Evolutionary conservation across 2,329 filamentous ascomycete genomes (phyloP), one percentile per base, ranked within the genome.

Genomic region (Geosmithia putterillii): DNA sequence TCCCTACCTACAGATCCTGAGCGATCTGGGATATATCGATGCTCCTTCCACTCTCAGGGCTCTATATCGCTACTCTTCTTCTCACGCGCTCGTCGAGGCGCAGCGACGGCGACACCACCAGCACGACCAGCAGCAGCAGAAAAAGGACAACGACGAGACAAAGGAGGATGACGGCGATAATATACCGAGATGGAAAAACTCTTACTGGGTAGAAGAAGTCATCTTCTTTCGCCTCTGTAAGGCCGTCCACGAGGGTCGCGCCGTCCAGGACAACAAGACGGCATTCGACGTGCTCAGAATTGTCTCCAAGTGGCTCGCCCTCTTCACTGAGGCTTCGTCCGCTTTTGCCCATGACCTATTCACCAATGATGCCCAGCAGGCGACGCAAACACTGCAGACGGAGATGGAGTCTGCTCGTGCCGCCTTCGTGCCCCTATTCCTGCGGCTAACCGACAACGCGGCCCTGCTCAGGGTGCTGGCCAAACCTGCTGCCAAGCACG

Each of bases 211-310:
- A 0, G 92, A 98, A 58, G 95, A 95, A 64, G 81, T 92, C 42
- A 86, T 96, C 62, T 83, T 95, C 55, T 94, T 95, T 60, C 81
- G 89, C 3, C 87, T 98, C 42, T 86, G 87, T 2, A 95, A 94
- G 62, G 84, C 82, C 0, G 88, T 96, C 42, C 83, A 70, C 2
- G 65, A 74, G 40, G 74, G 70, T 0, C 60, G 56, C 1, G 69
- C 66, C 2, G 72, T 78, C 40, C 61, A 57, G 45, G 64, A 63
- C 20, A 53, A 60, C 15, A 57, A 65, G 22, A 67, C 73, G n/a
- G 73, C 70, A 0, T 51, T 78, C 8, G 63, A 70, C 18, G 57
- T 78, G 34, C 65, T 71, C 20, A 60, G 61, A 43, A 57, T 71
- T 38, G 66, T 76, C 44, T 71, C 71, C 18, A 65, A 65, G 49